phyloP scores from a whole-genome alignment of 2,329 filamentous ascomycete species.

The Geosmithia putterillii region DNA sequence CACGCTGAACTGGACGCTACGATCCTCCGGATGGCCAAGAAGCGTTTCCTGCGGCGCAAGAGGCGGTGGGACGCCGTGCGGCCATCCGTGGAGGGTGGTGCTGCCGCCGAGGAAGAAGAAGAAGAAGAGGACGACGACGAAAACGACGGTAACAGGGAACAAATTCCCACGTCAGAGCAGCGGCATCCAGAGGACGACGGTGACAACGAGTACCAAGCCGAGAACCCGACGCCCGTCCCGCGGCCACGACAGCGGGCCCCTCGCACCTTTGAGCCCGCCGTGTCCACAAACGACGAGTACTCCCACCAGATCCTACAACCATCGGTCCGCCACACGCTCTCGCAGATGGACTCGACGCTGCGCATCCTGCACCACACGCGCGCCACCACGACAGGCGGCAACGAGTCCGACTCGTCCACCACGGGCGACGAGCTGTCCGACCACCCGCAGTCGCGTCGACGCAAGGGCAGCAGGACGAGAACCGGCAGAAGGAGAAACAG shows the following conservation, averaged over 20 bases:
- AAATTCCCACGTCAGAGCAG: not conserved
- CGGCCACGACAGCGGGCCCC: too few species aligned
- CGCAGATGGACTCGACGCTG: constrained; percentile 57
- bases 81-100: constrained; percentile 5
- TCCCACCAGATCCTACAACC: constrained; percentile 56
- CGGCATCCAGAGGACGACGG: not conserved
- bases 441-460: constrained; percentile 5
- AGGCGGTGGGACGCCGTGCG: not conserved
- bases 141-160: not conserved
- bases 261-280: constrained; percentile 30
- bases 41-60: constrained; percentile 35
- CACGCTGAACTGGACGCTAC: constrained; percentile 59
- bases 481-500: not conserved
- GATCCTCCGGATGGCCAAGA: constrained; percentile 55
- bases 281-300: constrained; percentile 59
- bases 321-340: constrained; percentile 56
- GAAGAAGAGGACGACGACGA: not conserved
- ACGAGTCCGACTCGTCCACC: constrained; percentile 25
- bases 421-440: constrained; percentile 23
- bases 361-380: constrained; percentile 57
- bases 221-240: not conserved
- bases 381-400: constrained; percentile 27
- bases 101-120: not conserved
- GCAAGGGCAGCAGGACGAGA: not conserved
- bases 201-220: constrained; percentile 1